phyloP scores from a whole-genome alignment of 2,329 filamentous ascomycete species.

The Alternaria tenuissima region DNA sequence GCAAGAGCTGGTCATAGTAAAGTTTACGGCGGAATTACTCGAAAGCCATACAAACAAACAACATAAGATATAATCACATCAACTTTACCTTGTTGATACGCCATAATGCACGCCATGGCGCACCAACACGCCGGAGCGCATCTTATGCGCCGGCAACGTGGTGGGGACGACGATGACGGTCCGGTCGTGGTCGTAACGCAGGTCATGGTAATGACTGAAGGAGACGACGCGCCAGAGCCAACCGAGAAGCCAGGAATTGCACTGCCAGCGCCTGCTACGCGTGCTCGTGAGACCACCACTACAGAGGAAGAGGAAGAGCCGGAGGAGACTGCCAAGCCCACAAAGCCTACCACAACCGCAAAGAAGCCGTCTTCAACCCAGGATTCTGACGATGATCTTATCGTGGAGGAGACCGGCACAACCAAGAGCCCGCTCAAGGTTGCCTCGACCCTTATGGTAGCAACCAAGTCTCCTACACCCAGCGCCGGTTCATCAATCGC shows the following conservation, averaged over 20 bases:
- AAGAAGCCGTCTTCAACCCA: slow-evolving; percentile 30
- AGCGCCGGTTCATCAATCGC: slow-evolving; percentile 25
- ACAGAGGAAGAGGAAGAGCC: slow-evolving; percentile 21
- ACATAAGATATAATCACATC: slow-evolving; percentile 4
- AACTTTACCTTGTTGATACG: slow-evolving; percentile 4
- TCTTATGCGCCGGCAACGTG: slow-evolving; percentile 41
- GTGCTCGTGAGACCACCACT: slow-evolving; percentile 23
- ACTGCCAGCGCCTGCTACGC: slow-evolving; percentile 32
- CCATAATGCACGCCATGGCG: slow-evolving; percentile 25
- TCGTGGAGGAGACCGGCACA: slow-evolving; percentile 24
- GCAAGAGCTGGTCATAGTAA: slow-evolving; percentile 22
- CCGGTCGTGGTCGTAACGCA: slow-evolving; percentile 39
- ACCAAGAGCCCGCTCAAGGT: slow-evolving; percentile 23
- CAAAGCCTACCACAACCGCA: slow-evolving; percentile 25
- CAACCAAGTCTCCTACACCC: slow-evolving; percentile 37
- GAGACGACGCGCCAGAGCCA: slow-evolving; percentile 57
- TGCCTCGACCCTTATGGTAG: slow-evolving; percentile 36
- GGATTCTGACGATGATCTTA: slow-evolving; percentile 5
- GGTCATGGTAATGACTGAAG: slow-evolving; percentile 61
- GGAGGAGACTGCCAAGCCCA: slow-evolving; percentile 24
- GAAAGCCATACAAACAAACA: background rate
- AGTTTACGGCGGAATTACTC: background rate
- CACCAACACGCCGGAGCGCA: slow-evolving; percentile 40
- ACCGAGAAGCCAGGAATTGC: slow-evolving; percentile 17
- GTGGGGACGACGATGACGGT: slow-evolving; percentile 18